Conservation (phyloP, 495 filamentous ascomycete genomes). For the Penicillium steckii region DNA sequence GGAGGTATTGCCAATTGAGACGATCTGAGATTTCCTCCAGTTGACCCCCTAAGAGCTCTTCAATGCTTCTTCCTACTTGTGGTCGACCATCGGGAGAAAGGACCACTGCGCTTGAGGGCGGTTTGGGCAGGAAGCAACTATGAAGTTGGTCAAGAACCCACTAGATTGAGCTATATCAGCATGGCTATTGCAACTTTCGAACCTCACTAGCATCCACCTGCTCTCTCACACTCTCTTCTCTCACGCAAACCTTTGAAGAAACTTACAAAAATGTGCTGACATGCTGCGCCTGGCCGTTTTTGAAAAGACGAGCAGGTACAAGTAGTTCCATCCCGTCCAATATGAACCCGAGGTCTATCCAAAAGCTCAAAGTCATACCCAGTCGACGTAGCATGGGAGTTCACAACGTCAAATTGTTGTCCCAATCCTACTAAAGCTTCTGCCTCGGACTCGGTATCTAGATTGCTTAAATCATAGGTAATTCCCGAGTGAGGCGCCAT, state of each 20-base stretch:
- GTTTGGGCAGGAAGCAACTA: conserved; percentile 28
- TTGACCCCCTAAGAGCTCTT: conserved; percentile 37
- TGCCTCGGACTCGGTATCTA: conserved; percentile 36
- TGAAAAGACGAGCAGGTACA: conserved; percentile 41
- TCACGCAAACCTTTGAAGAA: not conserved
- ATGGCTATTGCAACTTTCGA: too few species aligned
- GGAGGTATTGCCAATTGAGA: conserved; percentile 39
- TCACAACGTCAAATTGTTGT: conserved; percentile 35
- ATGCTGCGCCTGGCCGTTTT: conserved; percentile 32
- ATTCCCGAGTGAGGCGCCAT: conserved; percentile 39
- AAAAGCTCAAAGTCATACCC: conserved; percentile 40
- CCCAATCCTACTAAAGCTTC: conserved; percentile 37
- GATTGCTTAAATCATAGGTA: conserved; percentile 39
- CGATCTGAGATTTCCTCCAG: conserved; percentile 37
- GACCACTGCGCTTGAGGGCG: conserved; percentile 25
- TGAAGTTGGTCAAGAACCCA: conserved; percentile 49
- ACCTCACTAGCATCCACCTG: too few species aligned
- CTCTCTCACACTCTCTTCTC: not conserved
- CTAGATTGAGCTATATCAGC: conserved; percentile 14
- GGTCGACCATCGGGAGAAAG: conserved; percentile 36
- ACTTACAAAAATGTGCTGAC: conserved; percentile 49
- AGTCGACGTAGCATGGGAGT: conserved; percentile 27
- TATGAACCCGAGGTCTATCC: conserved; percentile 32
- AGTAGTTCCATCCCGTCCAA: conserved; percentile 26
- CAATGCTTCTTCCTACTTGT: conserved; percentile 31